These are phyloP conservation scores for Peronosclerospora sorghi DNA, from an alignment of 352 stramenopile species.

Conservation along the genomic window DNA sequence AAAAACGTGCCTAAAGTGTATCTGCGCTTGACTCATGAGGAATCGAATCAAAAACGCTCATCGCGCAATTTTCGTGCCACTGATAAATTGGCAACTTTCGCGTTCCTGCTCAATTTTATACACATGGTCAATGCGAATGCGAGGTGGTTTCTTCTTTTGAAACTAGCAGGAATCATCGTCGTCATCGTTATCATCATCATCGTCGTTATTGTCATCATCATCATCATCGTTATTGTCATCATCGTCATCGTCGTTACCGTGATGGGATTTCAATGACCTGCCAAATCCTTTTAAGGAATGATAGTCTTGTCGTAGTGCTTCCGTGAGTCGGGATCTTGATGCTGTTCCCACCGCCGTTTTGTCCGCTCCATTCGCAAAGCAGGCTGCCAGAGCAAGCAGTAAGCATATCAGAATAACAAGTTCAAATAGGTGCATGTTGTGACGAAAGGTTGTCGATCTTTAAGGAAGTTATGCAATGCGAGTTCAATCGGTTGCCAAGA, in stretches of 20 bases:
- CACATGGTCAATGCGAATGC: no score
- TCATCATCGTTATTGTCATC: constrained; percentile 8
- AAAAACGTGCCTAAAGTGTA: no score
- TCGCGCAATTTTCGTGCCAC: no score
- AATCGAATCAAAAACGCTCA: no score
- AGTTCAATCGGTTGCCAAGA: background rate
- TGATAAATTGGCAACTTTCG: no score
- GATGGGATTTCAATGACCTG: constrained; percentile 3
- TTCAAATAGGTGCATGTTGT: background rate
- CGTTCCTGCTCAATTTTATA: no score
- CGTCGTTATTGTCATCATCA: constrained; percentile 5
- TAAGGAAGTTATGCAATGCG: constrained; percentile 1
- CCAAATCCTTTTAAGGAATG: background rate
- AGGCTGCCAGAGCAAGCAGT: background rate
- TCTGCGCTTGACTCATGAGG: no score
- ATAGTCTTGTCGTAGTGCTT: no score
- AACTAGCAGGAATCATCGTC: background rate
- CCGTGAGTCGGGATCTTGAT: no score
- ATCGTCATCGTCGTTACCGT: constrained; percentile 9
- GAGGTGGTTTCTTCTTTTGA: no score
- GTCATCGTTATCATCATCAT: constrained; percentile 8
- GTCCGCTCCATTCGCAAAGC: background rate
- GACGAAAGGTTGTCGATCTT: background rate
- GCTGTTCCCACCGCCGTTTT: background rate
- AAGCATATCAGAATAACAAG: background rate